Evolutionary conservation across 805 yeast species (phyloP), one percentile per base, ranked within the genome.

Genomic region (Lachancea cidri): DNA sequence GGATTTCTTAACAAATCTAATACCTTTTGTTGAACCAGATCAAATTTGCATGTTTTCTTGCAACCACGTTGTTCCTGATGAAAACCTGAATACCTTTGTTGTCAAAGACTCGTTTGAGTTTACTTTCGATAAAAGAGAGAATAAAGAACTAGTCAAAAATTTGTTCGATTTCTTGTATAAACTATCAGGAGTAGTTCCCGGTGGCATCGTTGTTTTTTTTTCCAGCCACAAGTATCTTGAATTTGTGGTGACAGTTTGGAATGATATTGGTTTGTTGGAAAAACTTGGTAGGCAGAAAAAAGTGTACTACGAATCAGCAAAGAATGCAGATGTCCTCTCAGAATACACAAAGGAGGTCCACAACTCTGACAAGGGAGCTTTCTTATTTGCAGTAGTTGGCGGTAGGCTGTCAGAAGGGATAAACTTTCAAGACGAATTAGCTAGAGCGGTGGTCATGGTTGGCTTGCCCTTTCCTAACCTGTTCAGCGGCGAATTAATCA

Each of bases 341-440:
- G 74, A 71, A 3, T 89, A 83, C 52, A 62, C 79, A 1, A 52
- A 61, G 1, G 54, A 66, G 0, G 69, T 81, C 8, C 11, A 48
- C 2, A 39, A 49, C 2, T 48, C 54, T 2, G 54, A 58, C 0
- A 48, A 55, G 4, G 91, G 93, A 1, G 89, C 94, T 0, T 51
- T 84, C 2, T 60, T 89, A 4, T 67, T 91, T 20, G 79, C 96
- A 0, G 95, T 91, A 1, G 95, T 91, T 13, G 96, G 96, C 1
- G 98, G 97, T 0, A 83, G 83, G 54, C 70, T 89, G 65, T 86
- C 95, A 0, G 98, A 89, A 60, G 98, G 98, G 4, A 91, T 89
- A 33, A 89, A 89, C 57, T 89, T 91, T 58, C 76, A 89, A 8
- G 91, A 88, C 54, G 79, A 82, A 30, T 64, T 91, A n/a, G 96